phyloP scores from a whole-genome alignment of 108 stramenopile genomes.

The Nitzschia sp. region DNA sequence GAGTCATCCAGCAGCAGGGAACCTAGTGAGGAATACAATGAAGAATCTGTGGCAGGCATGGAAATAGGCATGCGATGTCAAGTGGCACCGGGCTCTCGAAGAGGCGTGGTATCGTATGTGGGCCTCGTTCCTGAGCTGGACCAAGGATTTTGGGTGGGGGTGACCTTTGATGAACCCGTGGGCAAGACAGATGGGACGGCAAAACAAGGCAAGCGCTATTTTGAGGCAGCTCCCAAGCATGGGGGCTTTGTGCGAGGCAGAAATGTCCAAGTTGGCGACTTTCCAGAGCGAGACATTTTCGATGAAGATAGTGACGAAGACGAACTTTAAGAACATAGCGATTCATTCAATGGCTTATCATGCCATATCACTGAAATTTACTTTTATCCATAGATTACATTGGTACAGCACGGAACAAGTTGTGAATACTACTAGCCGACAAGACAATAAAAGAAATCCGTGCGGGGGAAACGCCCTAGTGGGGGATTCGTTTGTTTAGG shows the following conservation, averaged over 20 bases:
- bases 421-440: too few species aligned
- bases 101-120: slow-evolving; percentile 83
- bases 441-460: too few species aligned
- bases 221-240: slow-evolving; percentile 61
- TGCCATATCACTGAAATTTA: too few species aligned
- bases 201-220: slow-evolving; percentile 52
- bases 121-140: slow-evolving; percentile 78
- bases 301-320: slow-evolving; percentile 56
- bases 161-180: slow-evolving; percentile 94
- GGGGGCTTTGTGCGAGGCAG: slow-evolving; percentile 81
- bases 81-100: slow-evolving; percentile 86
- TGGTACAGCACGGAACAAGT: too few species aligned
- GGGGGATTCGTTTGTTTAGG: too few species aligned
- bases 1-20: background rate
- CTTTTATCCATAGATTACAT: too few species aligned
- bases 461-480: too few species aligned
- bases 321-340: too few species aligned
- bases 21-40: slow-evolving; percentile 10
- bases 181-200: slow-evolving; percentile 90
- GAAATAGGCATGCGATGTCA: slow-evolving; percentile 87
- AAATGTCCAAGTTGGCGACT: slow-evolving; percentile 82
- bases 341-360: background rate
- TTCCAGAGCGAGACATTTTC: slow-evolving; percentile 80
- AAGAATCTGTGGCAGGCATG: slow-evolving; percentile 44
- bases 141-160: slow-evolving; percentile 91